Evolutionary conservation across 1,284 basidiomycete genomes (phyloP), one percentile per base, ranked within the genome.

Genomic region (Farysia itapuensis): DNA sequence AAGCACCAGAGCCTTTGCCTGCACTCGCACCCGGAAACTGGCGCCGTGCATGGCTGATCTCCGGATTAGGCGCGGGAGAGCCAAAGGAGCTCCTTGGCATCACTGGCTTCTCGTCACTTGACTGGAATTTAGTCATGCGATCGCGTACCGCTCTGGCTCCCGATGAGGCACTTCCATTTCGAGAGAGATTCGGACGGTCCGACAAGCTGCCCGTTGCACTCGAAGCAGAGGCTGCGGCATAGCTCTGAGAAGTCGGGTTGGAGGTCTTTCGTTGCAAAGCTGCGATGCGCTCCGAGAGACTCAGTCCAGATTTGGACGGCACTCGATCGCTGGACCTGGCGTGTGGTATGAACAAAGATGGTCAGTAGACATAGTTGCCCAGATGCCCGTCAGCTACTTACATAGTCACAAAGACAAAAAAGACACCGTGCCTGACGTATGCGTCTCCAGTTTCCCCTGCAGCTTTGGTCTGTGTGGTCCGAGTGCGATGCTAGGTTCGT

Each of bases 1-100:
- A 68, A 13, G 54, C 53, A 11, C 65, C 65, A 5, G 51, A 64
- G 4, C 67, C 67, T 18, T 48, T 54, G 16, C 50, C 58, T 15
- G 54, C 43, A n/a, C 51, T 44, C 5, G 49, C 50, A 19, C 58
- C 70, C 2, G 61, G 67, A 30, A 65, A 66, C 8, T 68, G 49
- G 2, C 49, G 39, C 5, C 60, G 37, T 4, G 57, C 58, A 8
- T 56, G 34, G n/a, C 53, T 46, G 14, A 58, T 53, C 36, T 63
- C 64, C 5, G 64, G 63, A 19, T 65, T 69, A 2, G 69, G 69
- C 12, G 70, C 61, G 16, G 64, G 64, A 11, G 64, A 63, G 5
- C 70, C 70, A 29, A 72, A 72, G n/a, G 61, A 60, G 42, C 59
- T 64, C 7, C 67, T 43, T 11, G 70, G 70, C 39, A 72, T 42